Evolutionary conservation across 78 protist genomes (phyloP), one percentile per base, ranked within the genome.

Genomic region (Speleostelium caveatum): DNA sequence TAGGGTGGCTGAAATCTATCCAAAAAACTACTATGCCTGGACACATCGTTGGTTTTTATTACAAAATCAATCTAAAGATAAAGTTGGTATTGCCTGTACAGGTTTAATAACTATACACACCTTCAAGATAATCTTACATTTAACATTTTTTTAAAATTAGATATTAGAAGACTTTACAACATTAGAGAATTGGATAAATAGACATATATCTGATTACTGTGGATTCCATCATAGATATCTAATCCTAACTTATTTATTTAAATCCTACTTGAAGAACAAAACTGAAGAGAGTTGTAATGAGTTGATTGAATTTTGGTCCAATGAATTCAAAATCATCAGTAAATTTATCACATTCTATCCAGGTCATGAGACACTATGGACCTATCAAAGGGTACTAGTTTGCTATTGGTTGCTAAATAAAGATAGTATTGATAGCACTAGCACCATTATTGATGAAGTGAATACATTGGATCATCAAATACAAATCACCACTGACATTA

Each of bases 1-100:
- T 42, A 38, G 90, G 36, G 90, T 83, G 14, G 90, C 79, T n/a
- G 90, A 83, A 69, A 83, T 83, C 51, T 83, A 83, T 33, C 90
- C 90, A 39, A 83, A 69, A 39, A 83, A 83, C 24, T 83, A 83
- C 56, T 83, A 83, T 83, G 72, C 90, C 2, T 83, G 90, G 90
- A 67, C 77, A 30, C 90, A 83, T 41, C 5, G 90, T 28, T 39
- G 41, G 69, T 83, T 69, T 73, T 1, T 62, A 12, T 42, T 83
- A 42, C 28, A 69, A 16, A 32, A 67, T 33, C 77, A 28, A 41
- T 30, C 90, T 6, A 30, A 22, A n/a, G 59, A 63, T 14, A 55
- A 51, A 8, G 49, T 73, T 53, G 1, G 78, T 53, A 17, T 45
- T 14, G 6, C 10, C n/a, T 45, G 10, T 45, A 14, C 53, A 45